A percentile compares a stretch with the other conserved stretches of the same genome.
These are phyloP conservation scores for Binderoboletus segoi DNA, from an alignment of 1,284 basidiomycete genomes.

Conservation along the genomic window DNA sequence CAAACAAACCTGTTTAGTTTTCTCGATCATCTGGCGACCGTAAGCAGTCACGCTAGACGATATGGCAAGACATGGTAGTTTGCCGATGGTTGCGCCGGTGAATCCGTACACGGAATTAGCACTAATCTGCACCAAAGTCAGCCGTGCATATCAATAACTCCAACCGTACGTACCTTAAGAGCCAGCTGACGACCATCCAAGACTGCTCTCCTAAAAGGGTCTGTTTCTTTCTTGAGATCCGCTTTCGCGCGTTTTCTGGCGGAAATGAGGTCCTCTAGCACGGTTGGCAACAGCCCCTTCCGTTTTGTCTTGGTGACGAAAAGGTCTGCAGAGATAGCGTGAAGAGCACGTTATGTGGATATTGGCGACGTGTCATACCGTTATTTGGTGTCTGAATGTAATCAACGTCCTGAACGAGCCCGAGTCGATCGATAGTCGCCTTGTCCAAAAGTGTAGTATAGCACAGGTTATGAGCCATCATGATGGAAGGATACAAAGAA, in stretches of 20 bases:
- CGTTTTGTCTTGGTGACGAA: slow-evolving; percentile 76
- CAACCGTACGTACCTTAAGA: slow-evolving; percentile 65
- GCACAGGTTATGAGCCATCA: slow-evolving; percentile 99
- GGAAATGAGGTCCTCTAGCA: slow-evolving; percentile 89
- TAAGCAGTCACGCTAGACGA: slow-evolving; percentile 93
- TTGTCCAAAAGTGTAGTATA: slow-evolving; percentile 92
- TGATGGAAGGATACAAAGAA: slow-evolving; percentile 96
- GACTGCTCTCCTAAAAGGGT: slow-evolving; percentile 94
- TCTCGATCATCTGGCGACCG: slow-evolving; percentile 97
- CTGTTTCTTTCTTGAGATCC: slow-evolving; percentile 92
- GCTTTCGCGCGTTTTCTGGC: slow-evolving; percentile 92
- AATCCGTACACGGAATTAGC: slow-evolving; percentile 98
- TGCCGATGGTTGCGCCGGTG: slow-evolving; percentile 93
- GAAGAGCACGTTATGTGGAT: not conserved
- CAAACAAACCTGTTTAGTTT: slow-evolving; percentile 76
- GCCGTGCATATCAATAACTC: not conserved
- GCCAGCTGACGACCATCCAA: slow-evolving; percentile 94
- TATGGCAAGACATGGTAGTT: slow-evolving; percentile 90
- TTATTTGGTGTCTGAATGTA: slow-evolving; percentile 92
- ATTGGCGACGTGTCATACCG: slow-evolving; percentile 48
- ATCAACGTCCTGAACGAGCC: slow-evolving; percentile 82
- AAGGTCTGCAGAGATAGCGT: slow-evolving; percentile 60
- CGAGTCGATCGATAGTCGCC: slow-evolving; percentile 72
- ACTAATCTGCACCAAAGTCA: slow-evolving; percentile 65
- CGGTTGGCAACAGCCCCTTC: slow-evolving; percentile 88